These are phyloP conservation scores for Prunus davidiana DNA, from an alignment of 306 rosid genomes.

Conservation along the genomic window DNA sequence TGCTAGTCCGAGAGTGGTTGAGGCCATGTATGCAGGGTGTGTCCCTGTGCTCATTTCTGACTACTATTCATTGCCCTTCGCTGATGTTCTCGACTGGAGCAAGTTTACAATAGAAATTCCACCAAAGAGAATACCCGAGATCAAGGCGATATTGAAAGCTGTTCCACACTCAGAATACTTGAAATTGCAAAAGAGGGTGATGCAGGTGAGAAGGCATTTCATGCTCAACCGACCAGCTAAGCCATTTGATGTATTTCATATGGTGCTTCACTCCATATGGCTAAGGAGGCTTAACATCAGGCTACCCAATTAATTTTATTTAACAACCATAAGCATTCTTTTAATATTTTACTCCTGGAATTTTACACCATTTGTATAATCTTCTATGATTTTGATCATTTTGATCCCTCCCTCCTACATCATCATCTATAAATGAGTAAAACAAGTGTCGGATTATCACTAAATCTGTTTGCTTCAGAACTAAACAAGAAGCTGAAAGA, in stretches of 20 bases:
- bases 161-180: conserved; percentile 17
- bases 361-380: neutral
- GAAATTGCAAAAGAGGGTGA: conserved; percentile 33
- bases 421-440: neutral
- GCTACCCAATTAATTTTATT: conserved; percentile 12
- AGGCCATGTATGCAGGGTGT: conserved; percentile 38
- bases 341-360: neutral
- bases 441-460: neutral
- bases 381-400: neutral
- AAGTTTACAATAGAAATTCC: conserved; percentile 30
- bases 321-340: neutral
- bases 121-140: conserved; percentile 30
- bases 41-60: conserved; percentile 40
- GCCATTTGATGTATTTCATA: conserved; percentile 38
- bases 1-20: conserved; percentile 45
- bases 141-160: conserved; percentile 29
- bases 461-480: neutral
- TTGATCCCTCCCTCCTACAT: neutral
- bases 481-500: neutral
- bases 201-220: conserved; percentile 37
- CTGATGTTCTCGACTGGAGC: conserved; percentile 42
- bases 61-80: conserved; percentile 25
- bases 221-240: conserved; percentile 36
- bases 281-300: conserved; percentile 37
- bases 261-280: conserved; percentile 46